Evolutionary conservation across 768 basidiomycete genomes (phyloP).

Genomic region (Cystofilobasidium ferigula): DNA sequence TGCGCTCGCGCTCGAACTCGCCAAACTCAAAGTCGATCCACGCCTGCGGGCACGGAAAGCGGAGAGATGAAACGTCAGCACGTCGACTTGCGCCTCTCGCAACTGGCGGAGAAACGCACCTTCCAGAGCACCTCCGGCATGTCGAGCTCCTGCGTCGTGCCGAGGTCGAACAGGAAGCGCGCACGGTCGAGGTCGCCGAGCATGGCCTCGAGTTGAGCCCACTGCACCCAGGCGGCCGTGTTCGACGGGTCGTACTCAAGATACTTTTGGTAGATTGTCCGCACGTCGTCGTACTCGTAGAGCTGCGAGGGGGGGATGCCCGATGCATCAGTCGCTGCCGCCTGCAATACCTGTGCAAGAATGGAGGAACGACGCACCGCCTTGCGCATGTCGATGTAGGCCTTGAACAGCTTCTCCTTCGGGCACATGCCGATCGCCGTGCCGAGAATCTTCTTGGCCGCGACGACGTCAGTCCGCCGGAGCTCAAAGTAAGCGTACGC

Average conservation of each 20-base stretch:
- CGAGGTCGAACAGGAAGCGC: slow-evolving; percentile 88
- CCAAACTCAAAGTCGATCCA: slow-evolving; percentile 95
- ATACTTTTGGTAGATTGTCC: slow-evolving; percentile 85
- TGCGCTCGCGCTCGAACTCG: slow-evolving; percentile 78
- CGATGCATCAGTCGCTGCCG: no score
- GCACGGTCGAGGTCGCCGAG: slow-evolving; percentile 79
- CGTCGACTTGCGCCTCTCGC: background rate
- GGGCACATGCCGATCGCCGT: slow-evolving; percentile 89
- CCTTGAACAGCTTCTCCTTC: slow-evolving; percentile 88
- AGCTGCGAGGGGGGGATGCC: slow-evolving; percentile 45
- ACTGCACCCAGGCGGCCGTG: slow-evolving; percentile 90
- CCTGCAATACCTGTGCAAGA: no score
- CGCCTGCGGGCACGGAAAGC: slow-evolving; percentile 47
- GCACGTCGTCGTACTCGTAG: slow-evolving; percentile 88
- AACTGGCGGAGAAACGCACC: slow-evolving; percentile 22
- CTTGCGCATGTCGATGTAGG: slow-evolving; percentile 86
- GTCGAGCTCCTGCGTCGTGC: slow-evolving; percentile 61
- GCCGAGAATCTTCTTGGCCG: slow-evolving; percentile 82
- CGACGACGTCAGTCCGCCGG: slow-evolving; percentile 62
- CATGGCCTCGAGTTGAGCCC: slow-evolving; percentile 77
- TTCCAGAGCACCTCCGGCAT: slow-evolving; percentile 67
- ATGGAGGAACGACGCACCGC: slow-evolving; percentile 51
- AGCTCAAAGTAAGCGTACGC: slow-evolving; percentile 88
- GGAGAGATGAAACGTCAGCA: background rate
- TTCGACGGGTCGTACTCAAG: slow-evolving; percentile 89